Percentiles rank a stretch among this genome's conserved stretches.
These are phyloP conservation scores for Fusarium avenaceum DNA, from an alignment of 2,329 filamentous ascomycete genomes.

Conservation along the genomic window DNA sequence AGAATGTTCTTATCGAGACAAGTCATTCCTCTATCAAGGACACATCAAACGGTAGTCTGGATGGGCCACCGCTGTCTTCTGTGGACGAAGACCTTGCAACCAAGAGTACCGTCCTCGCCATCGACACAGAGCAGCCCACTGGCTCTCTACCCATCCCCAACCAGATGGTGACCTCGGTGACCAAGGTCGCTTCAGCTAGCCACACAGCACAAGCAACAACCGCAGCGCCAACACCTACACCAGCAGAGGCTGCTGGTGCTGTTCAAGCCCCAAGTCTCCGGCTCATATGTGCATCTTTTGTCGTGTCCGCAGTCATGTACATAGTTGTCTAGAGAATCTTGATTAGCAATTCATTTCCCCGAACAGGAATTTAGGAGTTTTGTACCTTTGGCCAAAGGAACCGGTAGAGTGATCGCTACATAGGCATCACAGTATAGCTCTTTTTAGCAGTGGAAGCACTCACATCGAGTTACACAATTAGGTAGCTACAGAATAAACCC, in stretches of 20 bases:
- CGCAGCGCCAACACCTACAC: slow-evolving; percentile 24
- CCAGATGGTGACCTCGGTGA: slow-evolving; percentile 30
- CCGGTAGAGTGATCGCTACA: slow-evolving; percentile 15
- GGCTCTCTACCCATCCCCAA: slow-evolving; percentile 36
- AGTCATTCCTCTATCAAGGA: background rate
- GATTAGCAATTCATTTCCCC: background rate
- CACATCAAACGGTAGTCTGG: slow-evolving; percentile 10
- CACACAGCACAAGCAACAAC: slow-evolving; percentile 10
- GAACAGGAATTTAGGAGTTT: slow-evolving; percentile 3
- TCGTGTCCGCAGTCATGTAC: slow-evolving; percentile 37
- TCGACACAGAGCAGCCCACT: slow-evolving; percentile 41
- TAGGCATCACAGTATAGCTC: slow-evolving; percentile 21
- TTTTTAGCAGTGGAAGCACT: slow-evolving; percentile 12
- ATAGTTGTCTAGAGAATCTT: slow-evolving; percentile 26
- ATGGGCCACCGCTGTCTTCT: slow-evolving; percentile 28
- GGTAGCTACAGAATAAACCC: slow-evolving; percentile 9
- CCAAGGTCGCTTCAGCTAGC: slow-evolving; percentile 15
- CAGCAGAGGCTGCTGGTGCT: slow-evolving; percentile 30
- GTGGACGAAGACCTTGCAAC: slow-evolving; percentile 40
- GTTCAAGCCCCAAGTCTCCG: slow-evolving; percentile 28
- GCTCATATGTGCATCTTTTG: slow-evolving; percentile 37
- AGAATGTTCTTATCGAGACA: slow-evolving; percentile 40
- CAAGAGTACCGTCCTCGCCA: slow-evolving; percentile 39
- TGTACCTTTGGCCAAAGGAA: slow-evolving; percentile 18
- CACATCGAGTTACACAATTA: background rate